Base-by-base conservation (phyloP, 2,329 filamentous ascomycete species). In the Seiridium unicorne region DNA sequence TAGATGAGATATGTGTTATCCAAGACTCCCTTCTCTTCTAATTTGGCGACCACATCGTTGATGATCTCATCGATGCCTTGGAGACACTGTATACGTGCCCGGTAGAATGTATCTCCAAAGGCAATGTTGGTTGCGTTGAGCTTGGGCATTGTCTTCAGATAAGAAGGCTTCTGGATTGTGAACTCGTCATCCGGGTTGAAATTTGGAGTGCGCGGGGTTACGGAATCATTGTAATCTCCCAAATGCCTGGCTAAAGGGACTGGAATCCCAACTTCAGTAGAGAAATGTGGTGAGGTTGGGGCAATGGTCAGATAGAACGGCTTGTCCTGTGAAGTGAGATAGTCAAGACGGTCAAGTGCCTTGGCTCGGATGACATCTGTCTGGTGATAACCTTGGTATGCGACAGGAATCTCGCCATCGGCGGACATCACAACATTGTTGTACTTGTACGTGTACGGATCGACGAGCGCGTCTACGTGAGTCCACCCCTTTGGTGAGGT, bases 1-100 rank as follows among this genome's bases (percentile, higher is more conserved):
- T 84, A 87, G 47, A 87, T 77, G 31, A 87, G 73, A 63, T 84
- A 87, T 0, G 84, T 82, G 35, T 86, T 82, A 56, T 86, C 86
- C 11, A 90, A 78, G 1, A 90, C 74, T n/a, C 83, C 86, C 0
- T 76, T 65, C 3, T 77, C 72, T 13, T 79, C 73, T 1, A 85
- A 71, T 0, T 73, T 73, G 3, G 67, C 61, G 6, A 84, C 65
- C 1, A 84, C 62, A 0, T 68, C 65, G n/a, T 81, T 78, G 7
- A 86, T 76, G 47, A 85, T 73, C 63, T 85, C 83, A 61, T 85
- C 83, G 0, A 85, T 82, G 1, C 79, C 74, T 62, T 84, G 82
- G 4, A 85, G 68, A 3, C 82, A 70, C 32, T 78, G 78, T 3
- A 85, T 69, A 2, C 83, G 76, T 31, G 72, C 68, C 5, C 81